Evolutionary conservation across 2,329 filamentous ascomycete species (phyloP).

Genomic region (Penicillium sp.): DNA sequence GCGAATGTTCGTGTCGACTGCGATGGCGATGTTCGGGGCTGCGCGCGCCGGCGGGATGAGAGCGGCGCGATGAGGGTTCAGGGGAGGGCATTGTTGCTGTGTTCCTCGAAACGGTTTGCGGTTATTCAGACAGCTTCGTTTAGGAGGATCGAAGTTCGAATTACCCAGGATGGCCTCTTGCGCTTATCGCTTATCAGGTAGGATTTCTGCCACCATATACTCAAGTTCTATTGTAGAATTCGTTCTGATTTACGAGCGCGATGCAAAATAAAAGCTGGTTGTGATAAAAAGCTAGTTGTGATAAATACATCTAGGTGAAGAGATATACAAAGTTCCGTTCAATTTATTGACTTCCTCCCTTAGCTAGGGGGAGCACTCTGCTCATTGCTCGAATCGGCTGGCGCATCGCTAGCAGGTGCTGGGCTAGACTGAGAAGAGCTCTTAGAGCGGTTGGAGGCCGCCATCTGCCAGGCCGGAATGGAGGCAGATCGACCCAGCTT

Average conservation of each 20-base stretch:
- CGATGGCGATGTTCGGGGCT: conserved; percentile 20
- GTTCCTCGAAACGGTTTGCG: neutral
- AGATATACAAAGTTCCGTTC: conserved; percentile 23
- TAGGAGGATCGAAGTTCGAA: neutral
- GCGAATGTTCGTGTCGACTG: conserved; percentile 21
- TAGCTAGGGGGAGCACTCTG: conserved; percentile 37
- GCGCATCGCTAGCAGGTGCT: conserved; percentile 24
- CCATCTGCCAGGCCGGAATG: conserved; percentile 81
- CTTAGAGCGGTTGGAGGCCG: conserved; percentile 62
- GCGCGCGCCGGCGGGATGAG: conserved; percentile 6
- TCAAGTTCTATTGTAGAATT: no score
- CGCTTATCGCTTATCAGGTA: conserved; percentile 21
- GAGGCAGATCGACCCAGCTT: conserved; percentile 61
- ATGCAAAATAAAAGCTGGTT: neutral
- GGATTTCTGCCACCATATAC: no score
- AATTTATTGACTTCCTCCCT: conserved; percentile 8
- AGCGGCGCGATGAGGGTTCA: conserved; percentile 9
- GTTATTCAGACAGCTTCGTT: neutral
- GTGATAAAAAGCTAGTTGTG: conserved; percentile 8
- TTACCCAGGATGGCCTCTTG: neutral
- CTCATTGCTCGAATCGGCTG: conserved; percentile 28
- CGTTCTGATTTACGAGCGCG: no score
- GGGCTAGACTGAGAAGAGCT: conserved; percentile 34
- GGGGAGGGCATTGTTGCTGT: conserved; percentile 22
- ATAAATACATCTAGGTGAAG: conserved; percentile 31